phyloP scores from a whole-genome alignment of 768 basidiomycete species.

The Panaeolus papilionaceus region DNA sequence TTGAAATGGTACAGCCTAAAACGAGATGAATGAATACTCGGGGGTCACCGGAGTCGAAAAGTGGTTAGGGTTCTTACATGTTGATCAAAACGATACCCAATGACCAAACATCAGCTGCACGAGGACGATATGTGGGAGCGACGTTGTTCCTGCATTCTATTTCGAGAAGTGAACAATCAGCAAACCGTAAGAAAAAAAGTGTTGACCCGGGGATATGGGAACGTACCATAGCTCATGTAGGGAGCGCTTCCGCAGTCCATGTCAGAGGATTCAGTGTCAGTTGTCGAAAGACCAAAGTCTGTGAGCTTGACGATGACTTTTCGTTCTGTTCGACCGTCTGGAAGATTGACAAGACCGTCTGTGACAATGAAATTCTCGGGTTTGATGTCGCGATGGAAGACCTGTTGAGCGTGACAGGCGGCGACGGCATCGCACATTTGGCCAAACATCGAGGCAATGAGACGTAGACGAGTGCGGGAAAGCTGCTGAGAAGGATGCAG shows the following conservation, averaged over 20 bases:
- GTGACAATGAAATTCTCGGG: slow-evolving; percentile 98
- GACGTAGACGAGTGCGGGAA: slow-evolving; percentile 84
- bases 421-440: slow-evolving; percentile 99
- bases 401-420: slow-evolving; percentile 87
- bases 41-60: slow-evolving; percentile 15
- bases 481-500: slow-evolving; percentile 82
- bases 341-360: slow-evolving; percentile 67
- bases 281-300: slow-evolving; percentile 96
- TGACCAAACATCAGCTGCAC: slow-evolving; percentile 98
- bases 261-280: slow-evolving; percentile 87
- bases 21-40: slow-evolving; percentile 21
- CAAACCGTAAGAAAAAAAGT: slow-evolving; percentile 22
- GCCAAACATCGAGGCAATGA: slow-evolving; percentile 96
- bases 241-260: slow-evolving; percentile 99
- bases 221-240: slow-evolving; percentile 95
- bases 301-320: slow-evolving; percentile 96
- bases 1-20: slow-evolving; percentile 95
- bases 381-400: slow-evolving; percentile 98
- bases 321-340: slow-evolving; percentile 69
- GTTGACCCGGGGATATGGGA: slow-evolving; percentile 1
- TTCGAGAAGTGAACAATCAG: slow-evolving; percentile 23
- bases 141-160: slow-evolving; percentile 98
- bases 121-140: slow-evolving; percentile 92
- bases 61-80: slow-evolving; percentile 61
- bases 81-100: slow-evolving; percentile 99